A percentile compares a stretch with the other conserved stretches of the same genome.
These are phyloP conservation scores for Pythium pyrilobum DNA, from an alignment of 352 stramenopile genomes.

Conservation along the genomic window DNA sequence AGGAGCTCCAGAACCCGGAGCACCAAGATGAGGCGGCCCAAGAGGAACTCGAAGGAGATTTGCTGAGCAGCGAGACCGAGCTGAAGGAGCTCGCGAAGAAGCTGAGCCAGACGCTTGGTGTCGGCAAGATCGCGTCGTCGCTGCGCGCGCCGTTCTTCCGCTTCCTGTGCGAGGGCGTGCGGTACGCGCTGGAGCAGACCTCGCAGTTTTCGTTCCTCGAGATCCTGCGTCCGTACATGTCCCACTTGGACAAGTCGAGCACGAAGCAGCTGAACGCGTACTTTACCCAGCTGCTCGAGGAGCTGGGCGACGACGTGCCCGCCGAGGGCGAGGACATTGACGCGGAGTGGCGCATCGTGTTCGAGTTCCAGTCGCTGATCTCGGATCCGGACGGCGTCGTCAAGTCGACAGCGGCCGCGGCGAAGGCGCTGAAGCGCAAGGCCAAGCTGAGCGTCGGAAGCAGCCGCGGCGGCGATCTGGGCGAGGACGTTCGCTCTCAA, in stretches of 20 bases:
- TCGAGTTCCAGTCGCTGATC: conserved; percentile 53
- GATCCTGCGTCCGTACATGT: conserved; percentile 61
- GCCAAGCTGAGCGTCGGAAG: conserved; percentile 2
- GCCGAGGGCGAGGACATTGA: conserved; percentile 35
- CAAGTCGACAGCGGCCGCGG: background rate
- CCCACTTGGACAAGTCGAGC: conserved; percentile 56
- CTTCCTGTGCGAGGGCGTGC: conserved; percentile 78
- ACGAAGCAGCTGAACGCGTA: conserved; percentile 62
- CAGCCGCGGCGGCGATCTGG: background rate
- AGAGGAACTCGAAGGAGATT: conserved; percentile 53
- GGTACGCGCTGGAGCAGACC: conserved; percentile 53
- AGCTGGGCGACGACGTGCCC: conserved; percentile 34
- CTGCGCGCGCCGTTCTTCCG: conserved; percentile 73
- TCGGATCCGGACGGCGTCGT: conserved; percentile 15
- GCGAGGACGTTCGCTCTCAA: conserved; percentile 5
- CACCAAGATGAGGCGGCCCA: conserved; percentile 29
- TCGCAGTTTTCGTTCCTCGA: conserved; percentile 70
- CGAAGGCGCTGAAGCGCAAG: conserved; percentile 17
- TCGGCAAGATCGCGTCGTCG: conserved; percentile 61
- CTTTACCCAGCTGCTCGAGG: conserved; percentile 56
- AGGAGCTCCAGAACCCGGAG: conserved; percentile 35
- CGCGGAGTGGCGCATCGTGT: conserved; percentile 45
- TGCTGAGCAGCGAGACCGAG: conserved; percentile 41
- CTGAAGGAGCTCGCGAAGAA: conserved; percentile 73
- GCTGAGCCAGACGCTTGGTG: conserved; percentile 74